Percentiles rank a stretch among this genome's conserved stretches.
These are phyloP conservation scores for Neurospora sp. DNA, from an alignment of 495 filamentous ascomycete genomes.

Conservation along the genomic window DNA sequence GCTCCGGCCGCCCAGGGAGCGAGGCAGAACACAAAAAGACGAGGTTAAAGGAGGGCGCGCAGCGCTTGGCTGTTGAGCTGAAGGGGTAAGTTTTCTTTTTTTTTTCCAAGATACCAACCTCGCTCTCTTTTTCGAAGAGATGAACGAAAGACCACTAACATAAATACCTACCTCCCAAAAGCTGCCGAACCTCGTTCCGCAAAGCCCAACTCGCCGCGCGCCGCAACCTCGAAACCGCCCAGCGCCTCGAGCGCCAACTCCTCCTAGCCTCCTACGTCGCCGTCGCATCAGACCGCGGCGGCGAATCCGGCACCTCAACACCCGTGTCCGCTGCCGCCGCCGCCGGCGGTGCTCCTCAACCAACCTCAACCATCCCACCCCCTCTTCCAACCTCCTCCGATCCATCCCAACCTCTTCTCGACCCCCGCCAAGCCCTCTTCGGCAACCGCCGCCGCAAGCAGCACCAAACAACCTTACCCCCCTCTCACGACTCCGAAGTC, in stretches of 20 bases:
- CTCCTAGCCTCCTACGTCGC: conserved; percentile 54
- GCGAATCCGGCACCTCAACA: conserved; percentile 10
- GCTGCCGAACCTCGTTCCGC: conserved; percentile 66
- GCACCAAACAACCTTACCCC: conserved; percentile 5
- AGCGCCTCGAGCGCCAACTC: conserved; percentile 64
- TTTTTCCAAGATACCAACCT: too few species aligned
- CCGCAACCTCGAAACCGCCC: conserved; percentile 59
- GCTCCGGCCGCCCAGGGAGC: conserved; percentile 30
- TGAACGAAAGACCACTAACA: too few species aligned
- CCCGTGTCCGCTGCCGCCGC: neutral
- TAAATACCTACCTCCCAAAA: conserved; percentile 16
- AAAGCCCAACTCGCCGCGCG: conserved; percentile 77
- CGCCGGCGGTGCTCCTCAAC: neutral
- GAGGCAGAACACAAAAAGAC: conserved; percentile 44
- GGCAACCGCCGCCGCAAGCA: conserved; percentile 14
- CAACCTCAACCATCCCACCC: conserved; percentile 7
- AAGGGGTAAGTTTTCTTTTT: conserved; percentile 41
- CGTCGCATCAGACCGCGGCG: conserved; percentile 16
- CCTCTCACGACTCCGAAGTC: conserved; percentile 53
- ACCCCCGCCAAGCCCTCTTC: conserved; percentile 10
- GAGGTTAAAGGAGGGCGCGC: conserved; percentile 51
- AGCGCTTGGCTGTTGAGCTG: conserved; percentile 55
- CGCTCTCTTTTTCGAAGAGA: too few species aligned
- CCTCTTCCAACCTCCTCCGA: conserved; percentile 12
- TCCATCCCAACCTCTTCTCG: neutral